Base-by-base conservation (phyloP, 2,329 filamentous ascomycete species). In the Neurospora crassa region DNA sequence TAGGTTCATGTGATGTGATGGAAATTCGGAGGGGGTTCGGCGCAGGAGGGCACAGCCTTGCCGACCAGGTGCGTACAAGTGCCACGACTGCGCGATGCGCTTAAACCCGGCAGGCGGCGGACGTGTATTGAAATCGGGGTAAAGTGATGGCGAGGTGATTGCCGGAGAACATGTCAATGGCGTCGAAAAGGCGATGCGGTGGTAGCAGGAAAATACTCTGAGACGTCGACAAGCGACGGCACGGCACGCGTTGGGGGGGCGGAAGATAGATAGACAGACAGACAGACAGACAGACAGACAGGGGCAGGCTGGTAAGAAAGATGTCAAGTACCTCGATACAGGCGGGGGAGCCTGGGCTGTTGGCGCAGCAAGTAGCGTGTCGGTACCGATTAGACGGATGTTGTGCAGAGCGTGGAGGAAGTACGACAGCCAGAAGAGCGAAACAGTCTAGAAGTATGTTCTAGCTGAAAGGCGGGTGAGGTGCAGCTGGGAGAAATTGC, bases 61-160 rank as follows among this genome's bases (percentile, higher is more conserved):
- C 63, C 40, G n/a, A 8, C 53, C 53, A 63, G 34, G 69, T 74
- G 72, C 71, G 73, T 74, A 73, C 74, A 68, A 72, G 73, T 74
- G 74, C 72, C 73, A 75, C 73, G 70, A 16, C 53, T 16, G 3
- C 47, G 53, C 72, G 70, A 70, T 71, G 67, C 72, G 73, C 68
- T 73, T 72, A 73, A 45, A 71, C 68, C 43, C 70, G 73, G 73
- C 69, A 71, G 69, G 71, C 70, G 72, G 71, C 43, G 69, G 59
- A 40, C 37, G 47, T 67, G 37, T 40, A 42, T 24, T 53, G 53
- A n/a, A 63, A n/a, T 69, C 67, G 42, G 70, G 29, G 71, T 68
- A 67, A 72, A 70, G 40, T 47, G 68, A 70, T 37, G 45, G 40
- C 41, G n/a, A 67, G 69, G 69, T 68, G 71, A 70, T 70, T 59